phyloP scores from a whole-genome alignment of 176 grass and related monocot genomes.

The Oropetium thomaeum region DNA sequence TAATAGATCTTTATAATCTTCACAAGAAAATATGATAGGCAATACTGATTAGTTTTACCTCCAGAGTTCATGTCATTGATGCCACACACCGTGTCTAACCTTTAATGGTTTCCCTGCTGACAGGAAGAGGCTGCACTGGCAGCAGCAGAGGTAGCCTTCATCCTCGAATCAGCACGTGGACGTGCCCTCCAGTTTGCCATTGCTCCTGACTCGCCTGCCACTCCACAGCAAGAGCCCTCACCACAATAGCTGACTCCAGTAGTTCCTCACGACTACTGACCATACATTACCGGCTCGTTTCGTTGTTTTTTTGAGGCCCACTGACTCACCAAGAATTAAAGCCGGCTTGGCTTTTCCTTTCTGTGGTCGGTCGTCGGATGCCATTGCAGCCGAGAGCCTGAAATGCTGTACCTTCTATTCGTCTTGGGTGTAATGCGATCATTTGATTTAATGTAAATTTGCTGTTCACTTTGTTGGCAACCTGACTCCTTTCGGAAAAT shows the following conservation, averaged over 20 bases:
- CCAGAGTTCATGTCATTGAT: not conserved
- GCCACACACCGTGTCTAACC: not conserved
- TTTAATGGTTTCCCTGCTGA: not conserved
- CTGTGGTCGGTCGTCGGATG: conserved; percentile 1
- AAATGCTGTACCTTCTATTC: not conserved
- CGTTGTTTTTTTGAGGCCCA: not conserved
- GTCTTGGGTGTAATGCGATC: conserved; percentile 9
- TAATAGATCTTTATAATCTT: not conserved
- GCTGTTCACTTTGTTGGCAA: not conserved
- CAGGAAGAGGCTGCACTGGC: conserved; percentile 77
- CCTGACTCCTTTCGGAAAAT: no score
- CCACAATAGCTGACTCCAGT: conserved; percentile 35
- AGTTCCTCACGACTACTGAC: conserved; percentile 22
- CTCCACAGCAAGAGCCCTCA: conserved; percentile 63
- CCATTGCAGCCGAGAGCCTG: not conserved
- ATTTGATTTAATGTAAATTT: conserved; percentile 40
- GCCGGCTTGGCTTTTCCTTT: conserved; percentile 6
- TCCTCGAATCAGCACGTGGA: conserved; percentile 62
- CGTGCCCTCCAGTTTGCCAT: conserved; percentile 65
- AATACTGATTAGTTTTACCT: not conserved
- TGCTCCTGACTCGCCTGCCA: conserved; percentile 80
- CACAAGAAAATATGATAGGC: not conserved
- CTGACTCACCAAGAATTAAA: conserved; percentile 4
- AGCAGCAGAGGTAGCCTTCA: conserved; percentile 85
- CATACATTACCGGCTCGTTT: not conserved